Base-by-base conservation (phyloP, 139 green algal genomes). In the Coelastrella sp. region DNA sequence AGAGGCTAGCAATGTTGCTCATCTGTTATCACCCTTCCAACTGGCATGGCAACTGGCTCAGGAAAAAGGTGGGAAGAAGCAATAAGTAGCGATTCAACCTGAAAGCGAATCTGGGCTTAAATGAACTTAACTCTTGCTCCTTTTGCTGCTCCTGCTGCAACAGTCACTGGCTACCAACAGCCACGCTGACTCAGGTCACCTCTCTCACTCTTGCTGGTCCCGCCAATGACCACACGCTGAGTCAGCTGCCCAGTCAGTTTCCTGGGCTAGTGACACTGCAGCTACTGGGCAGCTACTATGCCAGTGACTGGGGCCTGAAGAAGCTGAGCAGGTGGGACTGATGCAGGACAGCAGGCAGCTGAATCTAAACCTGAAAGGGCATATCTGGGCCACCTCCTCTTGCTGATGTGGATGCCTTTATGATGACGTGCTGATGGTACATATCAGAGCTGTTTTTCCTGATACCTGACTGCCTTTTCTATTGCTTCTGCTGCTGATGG, bases 81-180 rank as follows among this genome's bases (percentile, higher is more conserved):
- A n/a, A n/a, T n/a, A n/a, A n/a, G n/a, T n/a, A n/a, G n/a, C n/a
- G n/a, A n/a, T n/a, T n/a, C n/a, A 49, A 49, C 35, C 35, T 49
- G 35, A 49, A 49, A 49, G 35, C 35, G 35, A 49, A 49, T 3
- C 35, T 49, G 35, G 35, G 1, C 35, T 49, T 49, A 49, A 49
- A 49, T 49, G 35, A 49, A 49, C 1, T 49, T 3, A 49, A 49
- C 19, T 79, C 73, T 0, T 68, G 56, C 24, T 75, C 22, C 81
- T 56, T 5, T n/a, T 74, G 59, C 24, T 74, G 59, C 65, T 78
- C n/a, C 82, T 73, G 61, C n/a, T 78, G 66, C 84, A 75, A 60
- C 81, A 88, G 84, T n/a, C 84, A 80, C 84, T 88, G 84, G 84
- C 68, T 88, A 19, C 84, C 84, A 6, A 57, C 20, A n/a, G 49